Evolutionary conservation across 805 yeast species (phyloP).

Genomic region (Alloascoidea africana): DNA sequence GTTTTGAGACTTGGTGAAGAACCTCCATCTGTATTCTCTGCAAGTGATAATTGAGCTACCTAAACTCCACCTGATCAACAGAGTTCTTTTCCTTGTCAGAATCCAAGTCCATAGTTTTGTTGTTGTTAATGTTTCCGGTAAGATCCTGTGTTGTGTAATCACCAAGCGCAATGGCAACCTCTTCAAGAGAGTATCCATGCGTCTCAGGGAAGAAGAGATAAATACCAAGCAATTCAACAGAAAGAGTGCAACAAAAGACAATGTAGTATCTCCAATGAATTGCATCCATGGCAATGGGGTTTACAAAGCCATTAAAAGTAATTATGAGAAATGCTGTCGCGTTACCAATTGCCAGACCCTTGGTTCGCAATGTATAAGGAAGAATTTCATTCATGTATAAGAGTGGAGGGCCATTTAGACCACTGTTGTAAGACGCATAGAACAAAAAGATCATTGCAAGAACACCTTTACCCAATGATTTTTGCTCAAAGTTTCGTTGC

Average conservation of each 20-base stretch:
- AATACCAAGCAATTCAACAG: slow-evolving; percentile 16
- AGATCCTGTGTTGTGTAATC: too few relatives aligned
- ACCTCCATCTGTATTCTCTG: too few relatives aligned
- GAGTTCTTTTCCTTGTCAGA: too few relatives aligned
- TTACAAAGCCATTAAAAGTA: slow-evolving; percentile 19
- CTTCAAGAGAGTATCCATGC: slow-evolving; percentile 26
- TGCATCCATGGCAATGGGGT: slow-evolving; percentile 25
- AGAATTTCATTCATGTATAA: slow-evolving; percentile 23
- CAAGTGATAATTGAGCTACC: too few relatives aligned
- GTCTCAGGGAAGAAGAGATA: slow-evolving; percentile 26
- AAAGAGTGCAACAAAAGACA: slow-evolving; percentile 23
- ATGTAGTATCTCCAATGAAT: slow-evolving; percentile 29
- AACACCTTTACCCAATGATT: slow-evolving; percentile 28
- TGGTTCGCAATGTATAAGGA: slow-evolving; percentile 18
- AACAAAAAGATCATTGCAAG: slow-evolving; percentile 32
- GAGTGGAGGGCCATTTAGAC: slow-evolving; percentile 29
- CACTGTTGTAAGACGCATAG: slow-evolving; percentile 22
- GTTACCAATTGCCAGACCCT: slow-evolving; percentile 18
- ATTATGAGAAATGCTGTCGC: slow-evolving; percentile 10
- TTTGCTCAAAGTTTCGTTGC: slow-evolving; percentile 23
- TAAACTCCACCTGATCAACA: too few relatives aligned
- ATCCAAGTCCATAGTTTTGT: too few relatives aligned
- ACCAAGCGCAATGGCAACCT: slow-evolving; percentile 25
- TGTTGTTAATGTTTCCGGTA: too few relatives aligned
- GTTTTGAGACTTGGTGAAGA: too few relatives aligned